Evolutionary conservation across 179 eudicot genomes (phyloP).

Genomic region (Heliamphora pulchella): DNA sequence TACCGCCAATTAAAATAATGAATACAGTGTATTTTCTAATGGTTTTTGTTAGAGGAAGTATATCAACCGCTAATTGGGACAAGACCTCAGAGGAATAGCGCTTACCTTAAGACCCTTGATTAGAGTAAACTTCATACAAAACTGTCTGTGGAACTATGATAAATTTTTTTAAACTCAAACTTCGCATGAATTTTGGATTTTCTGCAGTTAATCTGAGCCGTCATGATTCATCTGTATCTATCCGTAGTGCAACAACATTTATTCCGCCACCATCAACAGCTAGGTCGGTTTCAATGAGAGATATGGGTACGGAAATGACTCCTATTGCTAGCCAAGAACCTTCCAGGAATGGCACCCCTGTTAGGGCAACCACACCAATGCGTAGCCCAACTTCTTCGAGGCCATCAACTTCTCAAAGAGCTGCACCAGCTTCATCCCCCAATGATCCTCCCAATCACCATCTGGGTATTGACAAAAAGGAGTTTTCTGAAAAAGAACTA

Average conservation of each 20-base stretch:
- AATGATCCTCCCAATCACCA: conserved; percentile 18
- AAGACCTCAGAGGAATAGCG: not conserved
- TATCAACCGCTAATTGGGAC: not conserved
- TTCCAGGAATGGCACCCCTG: conserved; percentile 72
- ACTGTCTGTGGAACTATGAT: not conserved
- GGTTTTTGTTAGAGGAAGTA: not conserved
- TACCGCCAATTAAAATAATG: not conserved
- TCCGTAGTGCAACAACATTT: conserved; percentile 36
- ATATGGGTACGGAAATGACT: conserved; percentile 88
- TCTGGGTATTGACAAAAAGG: conserved; percentile 24
- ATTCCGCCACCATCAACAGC: conserved; percentile 44
- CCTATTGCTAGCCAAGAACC: conserved; percentile 80
- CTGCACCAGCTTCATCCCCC: conserved; percentile 28
- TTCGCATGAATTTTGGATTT: not conserved
- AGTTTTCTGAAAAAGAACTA: conserved; percentile 56
- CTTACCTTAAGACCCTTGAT: not conserved
- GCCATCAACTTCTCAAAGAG: conserved; percentile 48
- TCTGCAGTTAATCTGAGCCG: conserved; percentile 50
- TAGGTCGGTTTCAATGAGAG: conserved; percentile 72
- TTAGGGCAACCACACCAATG: conserved; percentile 61
- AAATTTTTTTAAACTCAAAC: not conserved
- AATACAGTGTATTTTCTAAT: not conserved
- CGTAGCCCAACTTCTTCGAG: conserved; percentile 52
- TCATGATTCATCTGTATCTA: conserved; percentile 36
- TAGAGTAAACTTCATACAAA: not conserved